Percentiles rank a stretch among this genome's conserved stretches.
Conservation (phyloP, 257 asterid genomes). For the Solanum okadae region DNA sequence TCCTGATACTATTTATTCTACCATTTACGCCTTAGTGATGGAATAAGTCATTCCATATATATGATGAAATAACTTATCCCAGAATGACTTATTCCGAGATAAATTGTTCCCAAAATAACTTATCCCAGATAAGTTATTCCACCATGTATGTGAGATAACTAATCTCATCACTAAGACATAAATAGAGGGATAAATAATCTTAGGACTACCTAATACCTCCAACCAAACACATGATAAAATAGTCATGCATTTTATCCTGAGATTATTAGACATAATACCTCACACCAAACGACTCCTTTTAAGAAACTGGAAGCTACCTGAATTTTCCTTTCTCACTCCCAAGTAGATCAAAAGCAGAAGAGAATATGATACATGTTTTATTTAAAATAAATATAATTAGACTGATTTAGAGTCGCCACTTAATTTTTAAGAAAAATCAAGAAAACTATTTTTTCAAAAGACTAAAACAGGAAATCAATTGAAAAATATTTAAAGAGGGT, state of each 20-base stretch:
- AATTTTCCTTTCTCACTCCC: not conserved
- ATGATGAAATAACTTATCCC: not conserved
- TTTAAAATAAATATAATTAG: no score
- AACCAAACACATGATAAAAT: not conserved
- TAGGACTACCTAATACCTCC: not conserved
- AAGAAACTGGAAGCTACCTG: not conserved
- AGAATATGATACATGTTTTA: not conserved
- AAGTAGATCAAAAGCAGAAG: not conserved
- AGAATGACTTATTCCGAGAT: not conserved
- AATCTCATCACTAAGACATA: no score
- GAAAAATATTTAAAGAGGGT: no score
- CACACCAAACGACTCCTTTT: not conserved
- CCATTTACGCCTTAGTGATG: not conserved
- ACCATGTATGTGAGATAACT: no score
- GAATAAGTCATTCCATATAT: not conserved
- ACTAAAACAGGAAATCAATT: no score
- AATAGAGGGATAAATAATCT: no score
- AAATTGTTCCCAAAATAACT: no score
- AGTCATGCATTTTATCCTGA: not conserved
- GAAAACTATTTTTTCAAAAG: no score
- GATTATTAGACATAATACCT: not conserved
- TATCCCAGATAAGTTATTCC: no score
- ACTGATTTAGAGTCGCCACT: no score
- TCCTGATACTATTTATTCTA: no score
- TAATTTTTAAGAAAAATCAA: no score